Evolutionary conservation across 257 asterid genomes (phyloP).

Genomic region (Solanum sejunctum): DNA sequence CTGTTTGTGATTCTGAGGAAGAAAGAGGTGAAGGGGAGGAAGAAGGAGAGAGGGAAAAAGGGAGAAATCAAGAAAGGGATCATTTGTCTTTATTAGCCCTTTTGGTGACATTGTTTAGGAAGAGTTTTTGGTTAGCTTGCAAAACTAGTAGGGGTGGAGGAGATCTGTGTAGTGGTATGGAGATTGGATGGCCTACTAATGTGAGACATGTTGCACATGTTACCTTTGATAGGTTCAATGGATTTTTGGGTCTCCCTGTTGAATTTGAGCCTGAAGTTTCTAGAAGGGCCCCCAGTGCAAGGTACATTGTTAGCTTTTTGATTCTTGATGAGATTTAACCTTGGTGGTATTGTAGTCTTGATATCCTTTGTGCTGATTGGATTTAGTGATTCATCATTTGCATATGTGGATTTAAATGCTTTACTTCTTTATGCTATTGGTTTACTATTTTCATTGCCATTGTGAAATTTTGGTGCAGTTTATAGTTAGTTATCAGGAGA

Average conservation of each 20-base stretch:
- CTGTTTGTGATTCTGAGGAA: slow-evolving; percentile 6
- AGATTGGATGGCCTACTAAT: slow-evolving; percentile 95
- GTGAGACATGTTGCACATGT: slow-evolving; percentile 95
- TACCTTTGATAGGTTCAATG: slow-evolving; percentile 94
- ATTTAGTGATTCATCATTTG: not conserved
- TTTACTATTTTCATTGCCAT: not conserved
- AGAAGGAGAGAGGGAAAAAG: slow-evolving; percentile 8
- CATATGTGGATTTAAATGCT: not conserved
- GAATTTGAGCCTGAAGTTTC: slow-evolving; percentile 97
- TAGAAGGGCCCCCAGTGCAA: slow-evolving; percentile 93
- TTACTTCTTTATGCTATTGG: not conserved
- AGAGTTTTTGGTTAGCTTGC: slow-evolving; percentile 77
- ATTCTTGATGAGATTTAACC: not conserved
- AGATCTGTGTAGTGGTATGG: slow-evolving; percentile 32
- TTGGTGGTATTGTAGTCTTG: not conserved
- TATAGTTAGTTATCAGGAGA: not conserved
- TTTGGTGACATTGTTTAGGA: slow-evolving; percentile 64
- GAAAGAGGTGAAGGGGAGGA: slow-evolving; percentile 26
- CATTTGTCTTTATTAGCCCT: slow-evolving; percentile 78
- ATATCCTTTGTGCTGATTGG: not conserved
- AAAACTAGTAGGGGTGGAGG: slow-evolving; percentile 48
- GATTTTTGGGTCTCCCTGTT: slow-evolving; percentile 92
- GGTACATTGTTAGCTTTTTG: slow-evolving; percentile 28
- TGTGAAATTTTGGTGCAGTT: not conserved
- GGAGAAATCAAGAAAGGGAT: slow-evolving; percentile 50